phyloP scores from a whole-genome alignment of 2,329 filamentous ascomycete genomes.

The Ceratocystis colombiana region DNA sequence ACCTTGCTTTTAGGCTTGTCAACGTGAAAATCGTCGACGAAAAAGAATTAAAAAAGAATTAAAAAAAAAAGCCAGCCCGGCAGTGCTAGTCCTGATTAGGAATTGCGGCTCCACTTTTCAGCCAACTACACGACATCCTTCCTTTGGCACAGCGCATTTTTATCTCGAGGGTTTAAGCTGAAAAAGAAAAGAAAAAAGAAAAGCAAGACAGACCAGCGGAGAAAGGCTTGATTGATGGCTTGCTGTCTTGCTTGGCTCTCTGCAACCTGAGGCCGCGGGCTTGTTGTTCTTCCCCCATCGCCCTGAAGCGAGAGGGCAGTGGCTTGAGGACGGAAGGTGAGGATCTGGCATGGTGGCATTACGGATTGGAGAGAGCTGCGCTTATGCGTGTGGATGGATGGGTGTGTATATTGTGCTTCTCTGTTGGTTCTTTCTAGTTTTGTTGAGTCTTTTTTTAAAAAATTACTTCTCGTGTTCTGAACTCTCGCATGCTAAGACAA shows the following conservation, averaged over 20 bases:
- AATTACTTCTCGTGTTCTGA: background rate
- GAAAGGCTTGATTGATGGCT: background rate
- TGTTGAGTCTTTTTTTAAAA: background rate
- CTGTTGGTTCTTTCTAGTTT: background rate
- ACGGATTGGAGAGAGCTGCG: too few relatives aligned
- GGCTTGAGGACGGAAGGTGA: background rate
- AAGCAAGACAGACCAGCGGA: background rate
- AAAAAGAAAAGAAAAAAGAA: constrained; percentile 5
- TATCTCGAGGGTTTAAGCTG: background rate
- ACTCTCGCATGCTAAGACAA: background rate
- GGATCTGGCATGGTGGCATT: too few relatives aligned
- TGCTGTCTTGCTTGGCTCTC: too few relatives aligned
- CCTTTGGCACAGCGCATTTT: background rate
- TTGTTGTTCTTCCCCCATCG: background rate
- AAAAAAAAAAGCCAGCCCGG: background rate
- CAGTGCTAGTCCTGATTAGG: constrained; percentile 10
- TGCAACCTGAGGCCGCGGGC: background rate
- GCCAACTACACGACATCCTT: background rate
- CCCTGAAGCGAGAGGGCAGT: constrained; percentile 7
- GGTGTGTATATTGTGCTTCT: background rate
- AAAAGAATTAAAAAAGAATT: too few relatives aligned
- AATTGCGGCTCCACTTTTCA: background rate
- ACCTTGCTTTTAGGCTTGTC: background rate
- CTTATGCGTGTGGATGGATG: background rate
- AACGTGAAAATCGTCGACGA: background rate